phyloP scores from a whole-genome alignment of 2,329 filamentous ascomycete species.

The Talaromyces sp. region DNA sequence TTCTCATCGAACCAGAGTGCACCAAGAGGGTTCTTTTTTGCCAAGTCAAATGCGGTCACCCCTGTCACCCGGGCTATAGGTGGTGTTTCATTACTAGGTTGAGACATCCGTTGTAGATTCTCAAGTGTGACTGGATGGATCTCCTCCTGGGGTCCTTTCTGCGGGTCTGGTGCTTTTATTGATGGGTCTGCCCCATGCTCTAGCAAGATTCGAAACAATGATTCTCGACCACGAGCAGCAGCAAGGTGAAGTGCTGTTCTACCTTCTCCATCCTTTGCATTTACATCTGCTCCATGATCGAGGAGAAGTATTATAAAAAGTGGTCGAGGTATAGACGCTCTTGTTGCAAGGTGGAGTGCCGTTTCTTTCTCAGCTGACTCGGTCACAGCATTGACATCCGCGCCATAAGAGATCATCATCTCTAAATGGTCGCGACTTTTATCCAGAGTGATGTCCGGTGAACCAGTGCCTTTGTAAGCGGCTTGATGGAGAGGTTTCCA shows the following conservation, averaged over 20 bases:
- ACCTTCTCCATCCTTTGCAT: slow-evolving; percentile 3
- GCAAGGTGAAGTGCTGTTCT: slow-evolving; percentile 16
- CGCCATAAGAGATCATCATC: slow-evolving; percentile 24
- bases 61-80: too few species aligned
- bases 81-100: too few species aligned
- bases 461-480: slow-evolving; percentile 21
- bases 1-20: slow-evolving; percentile 24
- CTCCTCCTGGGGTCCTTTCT: too few species aligned
- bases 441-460: slow-evolving; percentile 21
- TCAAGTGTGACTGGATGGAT: too few species aligned
- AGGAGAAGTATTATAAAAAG: slow-evolving; percentile 25
- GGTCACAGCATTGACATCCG: slow-evolving; percentile 23
- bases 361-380: slow-evolving; percentile 22
- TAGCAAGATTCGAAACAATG: slow-evolving; percentile 24
- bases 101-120: too few species aligned
- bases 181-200: slow-evolving; percentile 26
- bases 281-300: slow-evolving; percentile 19
- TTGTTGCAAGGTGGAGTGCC: slow-evolving; percentile 27
- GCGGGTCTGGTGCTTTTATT: neutral
- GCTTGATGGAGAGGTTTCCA: slow-evolving; percentile 29
- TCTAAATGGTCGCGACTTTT: slow-evolving; percentile 25
- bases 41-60: slow-evolving; percentile 26
- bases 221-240: slow-evolving; percentile 25
- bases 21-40: slow-evolving; percentile 25
- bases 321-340: slow-evolving; percentile 20